phyloP scores from a whole-genome alignment of 352 stramenopile species.

The Poterioochromonas sp. region DNA sequence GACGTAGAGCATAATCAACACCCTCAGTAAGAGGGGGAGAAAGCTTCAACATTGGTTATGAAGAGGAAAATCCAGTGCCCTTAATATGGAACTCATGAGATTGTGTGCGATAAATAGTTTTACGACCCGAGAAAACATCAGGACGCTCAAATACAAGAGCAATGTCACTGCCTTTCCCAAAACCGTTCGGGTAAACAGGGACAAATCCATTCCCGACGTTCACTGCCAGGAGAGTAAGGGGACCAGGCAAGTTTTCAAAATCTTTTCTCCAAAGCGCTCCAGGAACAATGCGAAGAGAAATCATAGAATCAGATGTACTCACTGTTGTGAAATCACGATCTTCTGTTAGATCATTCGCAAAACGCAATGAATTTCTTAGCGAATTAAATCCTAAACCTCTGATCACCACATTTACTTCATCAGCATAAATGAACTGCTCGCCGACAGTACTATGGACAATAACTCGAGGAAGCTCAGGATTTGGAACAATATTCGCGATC shows the following conservation, averaged over 20 bases:
- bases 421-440: constrained; percentile 40
- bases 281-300: constrained; percentile 41
- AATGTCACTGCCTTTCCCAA: constrained; percentile 43
- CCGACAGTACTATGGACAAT: background rate
- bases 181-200: constrained; percentile 40
- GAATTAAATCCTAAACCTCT: constrained; percentile 39
- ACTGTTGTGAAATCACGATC: constrained; percentile 45
- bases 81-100: constrained; percentile 42
- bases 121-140: constrained; percentile 30
- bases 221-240: constrained; percentile 42
- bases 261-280: constrained; percentile 43
- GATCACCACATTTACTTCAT: constrained; percentile 38
- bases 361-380: constrained; percentile 40
- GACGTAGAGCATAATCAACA: constrained; percentile 33
- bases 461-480: constrained; percentile 29
- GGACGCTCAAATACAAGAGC: constrained; percentile 39
- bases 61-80: constrained; percentile 39
- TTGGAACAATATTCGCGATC: constrained; percentile 43
- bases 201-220: constrained; percentile 42
- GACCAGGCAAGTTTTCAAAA: constrained; percentile 41
- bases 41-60: constrained; percentile 27
- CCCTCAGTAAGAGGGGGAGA: constrained; percentile 24
- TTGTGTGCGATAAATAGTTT: constrained; percentile 44
- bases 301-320: constrained; percentile 4
- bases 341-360: constrained; percentile 39